Evolutionary conservation across 2,329 filamentous ascomycete genomes (phyloP).

Genomic region (Coniochaeta sp.): DNA sequence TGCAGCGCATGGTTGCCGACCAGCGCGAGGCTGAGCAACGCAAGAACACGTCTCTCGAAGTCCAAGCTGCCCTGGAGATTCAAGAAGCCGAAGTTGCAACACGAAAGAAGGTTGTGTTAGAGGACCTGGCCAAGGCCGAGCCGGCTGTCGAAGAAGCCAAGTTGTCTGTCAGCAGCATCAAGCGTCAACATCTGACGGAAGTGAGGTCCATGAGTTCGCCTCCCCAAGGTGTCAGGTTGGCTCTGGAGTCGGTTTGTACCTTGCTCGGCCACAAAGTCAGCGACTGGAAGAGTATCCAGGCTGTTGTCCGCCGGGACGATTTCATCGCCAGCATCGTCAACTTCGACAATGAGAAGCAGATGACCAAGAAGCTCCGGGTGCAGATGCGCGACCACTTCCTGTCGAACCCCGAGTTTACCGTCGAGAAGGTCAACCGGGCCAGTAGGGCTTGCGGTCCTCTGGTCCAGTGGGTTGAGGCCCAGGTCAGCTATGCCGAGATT

Average conservation of each 20-base stretch:
- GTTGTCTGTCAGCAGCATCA: constrained; percentile 97
- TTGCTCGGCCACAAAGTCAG: constrained; percentile 83
- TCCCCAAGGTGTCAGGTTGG: constrained; percentile 81
- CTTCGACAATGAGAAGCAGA: constrained; percentile 91
- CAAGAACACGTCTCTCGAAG: constrained; percentile 80
- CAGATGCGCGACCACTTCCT: constrained; percentile 94
- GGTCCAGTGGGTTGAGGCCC: constrained; percentile 93
- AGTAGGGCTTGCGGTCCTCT: constrained; percentile 95
- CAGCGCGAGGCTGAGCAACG: constrained; percentile 91
- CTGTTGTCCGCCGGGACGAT: constrained; percentile 82
- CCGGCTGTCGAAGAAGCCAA: constrained; percentile 89
- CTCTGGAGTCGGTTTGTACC: constrained; percentile 93
- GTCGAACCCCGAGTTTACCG: constrained; percentile 90
- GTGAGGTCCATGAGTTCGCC: constrained; percentile 95
- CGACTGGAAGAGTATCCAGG: constrained; percentile 88
- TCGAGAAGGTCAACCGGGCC: constrained; percentile 90
- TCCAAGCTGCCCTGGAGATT: constrained; percentile 78
- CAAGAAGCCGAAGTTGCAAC: constrained; percentile 83
- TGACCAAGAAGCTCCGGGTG: constrained; percentile 73
- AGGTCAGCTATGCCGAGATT: constrained; percentile 97
- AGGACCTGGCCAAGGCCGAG: constrained; percentile 84
- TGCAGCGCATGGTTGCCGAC: constrained; percentile 94
- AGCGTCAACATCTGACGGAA: constrained; percentile 93
- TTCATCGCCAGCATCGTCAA: constrained; percentile 98
- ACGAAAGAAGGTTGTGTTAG: constrained; percentile 75